Conservation (phyloP, 1,284 basidiomycete species). For the Rhodotorula sp. region DNA sequence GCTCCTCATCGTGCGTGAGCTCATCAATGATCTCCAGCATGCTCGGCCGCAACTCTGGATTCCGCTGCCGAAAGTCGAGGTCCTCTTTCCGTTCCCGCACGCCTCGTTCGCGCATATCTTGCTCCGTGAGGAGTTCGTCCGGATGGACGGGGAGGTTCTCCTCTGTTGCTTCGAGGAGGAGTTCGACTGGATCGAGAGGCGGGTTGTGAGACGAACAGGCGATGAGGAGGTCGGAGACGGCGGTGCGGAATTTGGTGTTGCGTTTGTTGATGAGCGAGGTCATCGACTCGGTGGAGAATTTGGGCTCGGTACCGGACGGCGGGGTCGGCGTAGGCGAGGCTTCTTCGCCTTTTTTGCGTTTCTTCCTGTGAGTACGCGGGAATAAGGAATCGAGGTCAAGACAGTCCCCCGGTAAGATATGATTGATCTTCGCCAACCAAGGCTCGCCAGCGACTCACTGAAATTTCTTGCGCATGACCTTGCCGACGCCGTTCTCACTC, state of each 20-base stretch:
- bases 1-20: constrained; percentile 54
- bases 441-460: constrained; percentile 19
- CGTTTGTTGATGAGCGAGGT: constrained; percentile 69
- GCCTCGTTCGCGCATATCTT: constrained; percentile 24
- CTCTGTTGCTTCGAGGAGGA: constrained; percentile 65
- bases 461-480: constrained; percentile 42
- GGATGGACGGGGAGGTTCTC: constrained; percentile 66
- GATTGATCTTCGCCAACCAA: too few relatives aligned
- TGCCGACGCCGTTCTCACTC: constrained; percentile 47
- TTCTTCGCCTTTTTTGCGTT: constrained; percentile 32
- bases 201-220: constrained; percentile 54
- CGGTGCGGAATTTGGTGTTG: constrained; percentile 64
- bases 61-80: constrained; percentile 42
- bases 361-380: background rate
- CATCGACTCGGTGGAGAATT: constrained; percentile 42
- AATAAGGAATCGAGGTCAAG: too few relatives aligned
- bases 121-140: constrained; percentile 27
- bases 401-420: too few relatives aligned
- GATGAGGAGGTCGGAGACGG: constrained; percentile 70
- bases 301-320: constrained; percentile 11
- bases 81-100: constrained; percentile 37
- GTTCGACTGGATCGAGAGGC: constrained; percentile 60
- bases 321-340: constrained; percentile 6
- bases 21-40: constrained; percentile 62
- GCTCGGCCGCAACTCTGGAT: constrained; percentile 58